Conservation (phyloP, 192 early-diverging fungal genomes). For the Entomortierella lignicola region DNA sequence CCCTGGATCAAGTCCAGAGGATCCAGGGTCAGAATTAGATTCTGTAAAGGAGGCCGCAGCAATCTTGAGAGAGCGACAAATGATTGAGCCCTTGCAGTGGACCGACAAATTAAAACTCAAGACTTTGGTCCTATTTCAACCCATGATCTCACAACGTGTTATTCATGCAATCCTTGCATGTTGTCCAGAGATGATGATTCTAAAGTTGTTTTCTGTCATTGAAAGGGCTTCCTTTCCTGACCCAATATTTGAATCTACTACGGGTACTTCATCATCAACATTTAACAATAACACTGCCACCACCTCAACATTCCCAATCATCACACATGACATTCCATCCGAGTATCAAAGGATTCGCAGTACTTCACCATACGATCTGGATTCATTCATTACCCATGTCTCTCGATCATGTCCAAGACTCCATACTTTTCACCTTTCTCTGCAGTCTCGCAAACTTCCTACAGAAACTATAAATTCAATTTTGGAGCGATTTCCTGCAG, state of each 20-base stretch:
- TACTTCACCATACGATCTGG: slow-evolving; percentile 9
- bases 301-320: not conserved
- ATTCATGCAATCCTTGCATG: slow-evolving; percentile 1
- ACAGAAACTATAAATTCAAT: not conserved
- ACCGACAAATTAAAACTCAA: not conserved
- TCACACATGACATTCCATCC: not conserved
- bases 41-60: slow-evolving; percentile 1
- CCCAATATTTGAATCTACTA: not conserved
- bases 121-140: slow-evolving; percentile 11
- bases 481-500: not conserved
- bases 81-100: slow-evolving; percentile 19
- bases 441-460: not conserved
- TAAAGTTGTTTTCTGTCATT: slow-evolving; percentile 16
- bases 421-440: slow-evolving; percentile 19
- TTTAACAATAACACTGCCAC: not conserved
- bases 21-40: slow-evolving; percentile 10
- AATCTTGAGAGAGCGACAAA: slow-evolving; percentile 4
- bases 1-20: slow-evolving; percentile 17
- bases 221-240: slow-evolving; percentile 8
- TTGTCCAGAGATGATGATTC: slow-evolving; percentile 9
- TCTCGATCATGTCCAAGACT: slow-evolving; percentile 11
- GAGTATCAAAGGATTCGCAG: not conserved
- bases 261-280: not conserved
- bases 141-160: slow-evolving; percentile 17
- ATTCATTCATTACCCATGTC: not conserved